These are phyloP conservation scores for Kregervanrija delftensis DNA, from an alignment of 805 yeast genomes.

Conservation along the genomic window DNA sequence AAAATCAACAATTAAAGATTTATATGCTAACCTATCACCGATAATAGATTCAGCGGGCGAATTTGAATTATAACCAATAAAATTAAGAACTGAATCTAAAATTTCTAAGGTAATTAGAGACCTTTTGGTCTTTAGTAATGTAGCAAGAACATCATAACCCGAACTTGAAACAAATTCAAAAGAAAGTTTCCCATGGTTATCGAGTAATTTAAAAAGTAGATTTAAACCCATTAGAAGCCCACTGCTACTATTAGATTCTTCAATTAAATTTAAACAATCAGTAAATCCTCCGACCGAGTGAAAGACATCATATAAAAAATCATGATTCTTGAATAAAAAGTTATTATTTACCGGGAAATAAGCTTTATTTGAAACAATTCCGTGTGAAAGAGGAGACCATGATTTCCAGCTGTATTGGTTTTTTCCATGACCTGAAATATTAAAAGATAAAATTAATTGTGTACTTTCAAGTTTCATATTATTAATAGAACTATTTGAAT, in stretches of 20 bases:
- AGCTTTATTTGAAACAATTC: no score
- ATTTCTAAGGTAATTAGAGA: constrained; percentile 33
- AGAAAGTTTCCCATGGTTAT: constrained; percentile 38
- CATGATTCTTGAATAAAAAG: constrained; percentile 13
- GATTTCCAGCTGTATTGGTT: no score
- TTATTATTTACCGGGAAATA: not conserved
- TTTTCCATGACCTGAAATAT: no score
- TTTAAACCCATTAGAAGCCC: constrained; percentile 30
- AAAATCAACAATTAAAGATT: constrained; percentile 53
- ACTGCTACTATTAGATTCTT: constrained; percentile 31
- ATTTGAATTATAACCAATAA: constrained; percentile 48
- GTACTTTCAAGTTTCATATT: no score
- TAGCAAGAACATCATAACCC: constrained; percentile 55
- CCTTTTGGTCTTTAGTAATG: constrained; percentile 44
- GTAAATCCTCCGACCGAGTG: constrained; percentile 48
- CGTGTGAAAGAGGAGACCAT: no score
- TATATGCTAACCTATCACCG: constrained; percentile 49
- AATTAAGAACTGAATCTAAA: constrained; percentile 40
- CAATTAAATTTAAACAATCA: constrained; percentile 39
- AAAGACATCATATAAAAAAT: constrained; percentile 14
- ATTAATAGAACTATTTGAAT: no score
- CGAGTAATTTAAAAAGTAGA: constrained; percentile 36
- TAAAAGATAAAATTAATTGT: no score
- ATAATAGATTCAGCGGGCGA: constrained; percentile 52
- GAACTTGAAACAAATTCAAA: constrained; percentile 52